Evolutionary conservation across 2,329 filamentous ascomycete genomes (phyloP), one percentile per base, ranked within the genome.

Genomic region (Monilinia vaccinii-corymbosi): DNA sequence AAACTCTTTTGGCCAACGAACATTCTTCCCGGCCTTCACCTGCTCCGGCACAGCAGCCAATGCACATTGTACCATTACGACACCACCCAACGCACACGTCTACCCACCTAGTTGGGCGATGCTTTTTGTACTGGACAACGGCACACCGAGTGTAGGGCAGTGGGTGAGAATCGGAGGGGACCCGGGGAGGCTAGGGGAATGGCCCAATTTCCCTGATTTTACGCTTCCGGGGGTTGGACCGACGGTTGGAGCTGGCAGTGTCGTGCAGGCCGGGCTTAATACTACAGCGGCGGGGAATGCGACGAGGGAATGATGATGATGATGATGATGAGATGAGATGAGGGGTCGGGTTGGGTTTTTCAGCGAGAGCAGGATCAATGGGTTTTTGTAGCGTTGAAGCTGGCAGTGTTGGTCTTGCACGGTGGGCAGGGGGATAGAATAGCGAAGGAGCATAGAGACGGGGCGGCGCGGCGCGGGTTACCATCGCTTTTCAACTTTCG

Each of bases 161-260:
- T 82, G 82, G 73, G 80, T 87, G 25, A 76, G 85, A 23, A 83
- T 88, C 56, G 85, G 85, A 21, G 83, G 83, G 21, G 84, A 87
- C 70, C 84, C 83, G 1, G 84, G 75, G 2, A 61, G 61, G 9
- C 60, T 88, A 25, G 85, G 85, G 3, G 79, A 86, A 64, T 88
- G 85, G 85, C 85, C 84, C 0, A 61, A 78, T 44, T 74, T 74
- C 3, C 42, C 69, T 1, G 74, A 70, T 46, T 80, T 80, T 60
- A 59, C 48, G 4, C 31, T 59, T 7, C 48, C 56, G 4, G 48
- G 56, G 3, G 49, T 59, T 23, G 56, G 56, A 1, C 56, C 56
- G 8, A 58, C 56, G 5, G 47, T 34, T 10, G 48, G 56, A 11
- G 56, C 56, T 18, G 56, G 38, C 2, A 31, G 40, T 0, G 21